Evolutionary conservation across 805 yeast species (phyloP).

Genomic region (Wickerhamiella slavikovae): DNA sequence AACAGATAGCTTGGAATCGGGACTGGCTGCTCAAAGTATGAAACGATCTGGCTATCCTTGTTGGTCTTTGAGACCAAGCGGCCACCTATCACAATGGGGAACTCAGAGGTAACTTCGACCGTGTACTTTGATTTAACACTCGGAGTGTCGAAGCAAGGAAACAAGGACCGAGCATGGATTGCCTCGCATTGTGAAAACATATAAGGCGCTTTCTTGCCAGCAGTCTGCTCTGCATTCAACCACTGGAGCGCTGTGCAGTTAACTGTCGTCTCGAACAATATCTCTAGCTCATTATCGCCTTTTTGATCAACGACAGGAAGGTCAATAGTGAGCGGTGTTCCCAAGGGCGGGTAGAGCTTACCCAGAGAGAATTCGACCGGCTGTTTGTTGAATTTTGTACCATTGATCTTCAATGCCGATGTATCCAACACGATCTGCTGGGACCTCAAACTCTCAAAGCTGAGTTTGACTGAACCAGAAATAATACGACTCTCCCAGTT

Average conservation of each 20-base stretch:
- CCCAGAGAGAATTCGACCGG: constrained; percentile 9
- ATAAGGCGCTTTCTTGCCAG: constrained; percentile 47
- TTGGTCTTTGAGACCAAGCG: constrained; percentile 17
- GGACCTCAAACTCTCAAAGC: constrained; percentile 18
- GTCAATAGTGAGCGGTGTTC: background rate
- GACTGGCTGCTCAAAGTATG: constrained; percentile 44
- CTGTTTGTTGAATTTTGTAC: constrained; percentile 25
- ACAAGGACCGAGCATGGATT: constrained; percentile 69
- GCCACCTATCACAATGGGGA: constrained; percentile 62
- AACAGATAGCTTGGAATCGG: constrained; percentile 76
- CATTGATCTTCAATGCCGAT: constrained; percentile 32
- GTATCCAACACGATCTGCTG: constrained; percentile 41
- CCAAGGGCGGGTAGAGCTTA: constrained; percentile 7
- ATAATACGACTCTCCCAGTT: constrained; percentile 33
- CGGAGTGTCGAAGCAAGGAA: constrained; percentile 87
- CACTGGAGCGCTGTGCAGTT: constrained; percentile 71
- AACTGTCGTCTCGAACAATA: constrained; percentile 1
- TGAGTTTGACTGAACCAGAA: constrained; percentile 32
- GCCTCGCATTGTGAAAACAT: constrained; percentile 84
- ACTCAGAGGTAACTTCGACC: constrained; percentile 38
- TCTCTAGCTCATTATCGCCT: constrained; percentile 1
- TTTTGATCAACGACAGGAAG: background rate
- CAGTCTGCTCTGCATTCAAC: constrained; percentile 52
- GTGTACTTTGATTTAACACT: constrained; percentile 48
- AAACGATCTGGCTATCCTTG: constrained; percentile 14